Evolutionary conservation across 768 basidiomycete genomes (phyloP), one percentile per base, ranked within the genome.

Genomic region (Cystofilobasidium capitatum): DNA sequence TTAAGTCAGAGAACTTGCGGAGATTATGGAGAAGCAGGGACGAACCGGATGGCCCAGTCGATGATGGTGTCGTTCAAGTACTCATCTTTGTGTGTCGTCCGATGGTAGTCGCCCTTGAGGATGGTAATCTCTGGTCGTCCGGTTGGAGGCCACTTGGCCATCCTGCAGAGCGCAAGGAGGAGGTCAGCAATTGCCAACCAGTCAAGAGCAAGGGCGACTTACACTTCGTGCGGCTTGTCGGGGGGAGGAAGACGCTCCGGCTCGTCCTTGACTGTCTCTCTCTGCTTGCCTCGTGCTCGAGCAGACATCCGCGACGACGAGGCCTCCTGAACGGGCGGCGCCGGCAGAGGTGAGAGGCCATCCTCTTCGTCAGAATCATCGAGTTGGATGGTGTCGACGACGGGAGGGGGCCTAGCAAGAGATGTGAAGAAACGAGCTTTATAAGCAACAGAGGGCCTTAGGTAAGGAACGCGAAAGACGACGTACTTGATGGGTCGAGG

Each of bases 21-120:
- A 36, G 24, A 29, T 39, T 1, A 47, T 66, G 8, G 26, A 36
- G 17, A 47, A 45, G 58, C 55, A 69, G 47, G 3, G 0, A 76
- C 88, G 57, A 73, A 92, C 92, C 91, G 93, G 39, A 99, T 81
- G 3, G 91, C 93, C 72, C 93, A 96, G 74, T 99, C 96, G 36
- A 98, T 92, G 40, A 99, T 79, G 0, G 90, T 96, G 78, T 99
- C 96, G 74, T 99, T 99, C 58, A 99, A 81, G 75, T 86, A 98
- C 75, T 94, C 89, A 42, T 29, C 59, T 37, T 84, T 85, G 0
- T 86, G 86, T 60, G 83, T 78, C 37, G 97, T 76, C 13, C 94
- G 85, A 64, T 80, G 80, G 33, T 87, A 77, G 73, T 98, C 96
- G 29, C 85, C 86, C 45, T 83, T 81, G 17, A 87, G 92, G 72